Percentiles rank a stretch among this genome's conserved stretches.
Evolutionary conservation across 352 stramenopile genomes (phyloP).

Genomic region (Pythium periplocum): DNA sequence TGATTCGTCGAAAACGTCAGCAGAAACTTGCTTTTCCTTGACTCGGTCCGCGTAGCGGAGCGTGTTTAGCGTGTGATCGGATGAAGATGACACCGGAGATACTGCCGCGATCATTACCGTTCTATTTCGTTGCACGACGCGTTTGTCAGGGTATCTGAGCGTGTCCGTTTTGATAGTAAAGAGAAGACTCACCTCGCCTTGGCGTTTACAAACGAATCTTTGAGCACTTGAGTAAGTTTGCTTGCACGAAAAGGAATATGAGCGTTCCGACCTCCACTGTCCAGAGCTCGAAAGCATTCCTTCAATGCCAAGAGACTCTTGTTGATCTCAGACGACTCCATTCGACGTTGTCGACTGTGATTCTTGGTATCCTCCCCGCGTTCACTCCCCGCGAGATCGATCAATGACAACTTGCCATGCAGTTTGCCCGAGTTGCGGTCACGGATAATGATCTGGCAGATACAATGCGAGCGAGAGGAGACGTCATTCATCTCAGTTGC

Average conservation of each 20-base stretch:
- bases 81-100: slow-evolving; percentile 89
- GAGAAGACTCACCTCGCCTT: slow-evolving; percentile 56
- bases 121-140: slow-evolving; percentile 16
- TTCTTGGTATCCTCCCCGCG: slow-evolving; percentile 94
- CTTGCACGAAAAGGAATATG: slow-evolving; percentile 95
- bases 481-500: slow-evolving; percentile 96
- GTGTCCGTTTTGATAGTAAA: no score
- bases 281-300: slow-evolving; percentile 94
- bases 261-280: slow-evolving; percentile 80
- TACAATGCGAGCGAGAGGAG: slow-evolving; percentile 92
- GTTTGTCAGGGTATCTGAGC: no score
- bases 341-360: slow-evolving; percentile 87
- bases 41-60: slow-evolving; percentile 96
- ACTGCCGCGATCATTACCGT: slow-evolving; percentile 97
- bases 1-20: slow-evolving; percentile 55
- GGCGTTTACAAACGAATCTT: slow-evolving; percentile 96
- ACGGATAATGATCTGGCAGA: slow-evolving; percentile 91
- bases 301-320: slow-evolving; percentile 96
- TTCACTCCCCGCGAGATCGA: slow-evolving; percentile 96
- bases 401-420: slow-evolving; percentile 92
- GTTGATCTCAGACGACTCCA: slow-evolving; percentile 98
- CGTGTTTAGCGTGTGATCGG: slow-evolving; percentile 97
- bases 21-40: slow-evolving; percentile 91
- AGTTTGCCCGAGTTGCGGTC: slow-evolving; percentile 39
- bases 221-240: slow-evolving; percentile 97